Evolutionary conservation across 371 early-diverging fungal species (phyloP), one percentile per base, ranked within the genome.

Genomic region (Rhizopus microsporus): DNA sequence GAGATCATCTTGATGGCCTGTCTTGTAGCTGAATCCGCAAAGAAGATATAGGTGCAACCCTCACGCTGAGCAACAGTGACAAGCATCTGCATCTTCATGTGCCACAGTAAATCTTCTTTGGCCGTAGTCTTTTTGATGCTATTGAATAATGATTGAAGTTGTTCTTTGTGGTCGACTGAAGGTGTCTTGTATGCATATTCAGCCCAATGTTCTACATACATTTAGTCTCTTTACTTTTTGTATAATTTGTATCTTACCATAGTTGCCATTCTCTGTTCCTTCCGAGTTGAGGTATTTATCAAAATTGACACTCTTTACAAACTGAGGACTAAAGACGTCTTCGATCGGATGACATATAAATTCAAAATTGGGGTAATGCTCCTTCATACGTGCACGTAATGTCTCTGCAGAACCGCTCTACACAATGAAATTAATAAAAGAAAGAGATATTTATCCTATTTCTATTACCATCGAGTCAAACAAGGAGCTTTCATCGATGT

Each of bases 21-120:
- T 31, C 89, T 80, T 15, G 93, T 93, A 5, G 91, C 81, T 39
- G 87, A 88, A 68, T 92, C 91, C 7, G 90, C 96, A 60, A 92
- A 65, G 13, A 91, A 75, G 9, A 94, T 77, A 40, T 78, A 81
- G 0, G 78, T 69, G 59, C 94, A 95, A 6, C 70, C 64, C 69
- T 75, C 75, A 17, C 73, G 63, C 59, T 62, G 54, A 7, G 77
- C 79, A 2, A 72, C 50, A 16, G 53, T 54, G 8, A 71, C 56
- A 9, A 90, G 65, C 66, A 90, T 77, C 5, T 75, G 71, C 56
- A 81, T 74, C 56, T 87, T 88, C 31, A 90, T 65, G 32, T 82
- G 80, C 59, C 81, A 82, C 39, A 86, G 67, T 32, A 87, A 62
- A 51, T 78, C 77, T 56, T 85, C 87, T 47, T 80, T 85, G 31